phyloP scores from a whole-genome alignment of 2,329 filamentous ascomycete genomes.

The Bipolaris victoriae region DNA sequence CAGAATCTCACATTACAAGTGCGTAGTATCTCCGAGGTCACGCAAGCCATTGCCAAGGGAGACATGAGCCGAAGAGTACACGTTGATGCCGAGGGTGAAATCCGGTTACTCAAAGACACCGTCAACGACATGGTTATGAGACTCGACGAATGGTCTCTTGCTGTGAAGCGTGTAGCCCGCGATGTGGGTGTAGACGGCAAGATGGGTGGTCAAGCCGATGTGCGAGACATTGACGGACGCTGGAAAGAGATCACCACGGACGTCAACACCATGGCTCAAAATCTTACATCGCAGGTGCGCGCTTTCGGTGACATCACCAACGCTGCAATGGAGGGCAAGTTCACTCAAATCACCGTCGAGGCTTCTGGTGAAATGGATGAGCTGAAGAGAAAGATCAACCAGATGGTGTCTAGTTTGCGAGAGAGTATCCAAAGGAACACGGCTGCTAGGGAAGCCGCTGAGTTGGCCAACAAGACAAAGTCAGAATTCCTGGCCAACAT shows the following conservation, averaged over 20 bases:
- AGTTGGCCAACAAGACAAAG: slow-evolving; percentile 96
- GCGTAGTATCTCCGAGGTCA: slow-evolving; percentile 90
- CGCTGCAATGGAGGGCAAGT: slow-evolving; percentile 93
- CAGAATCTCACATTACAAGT: slow-evolving; percentile 72
- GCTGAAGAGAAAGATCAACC: slow-evolving; percentile 98
- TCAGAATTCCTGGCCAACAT: slow-evolving; percentile 99
- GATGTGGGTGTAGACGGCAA: slow-evolving; percentile 98
- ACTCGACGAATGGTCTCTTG: slow-evolving; percentile 92
- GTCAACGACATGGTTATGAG: slow-evolving; percentile 99
- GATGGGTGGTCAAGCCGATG: slow-evolving; percentile 96
- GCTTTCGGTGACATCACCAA: slow-evolving; percentile 99
- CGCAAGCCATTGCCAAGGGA: slow-evolving; percentile 91
- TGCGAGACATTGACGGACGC: slow-evolving; percentile 87
- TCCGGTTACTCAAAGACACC: slow-evolving; percentile 90
- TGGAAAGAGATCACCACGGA: slow-evolving; percentile 99
- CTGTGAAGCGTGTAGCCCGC: slow-evolving; percentile 92
- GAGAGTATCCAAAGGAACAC: slow-evolving; percentile 98
- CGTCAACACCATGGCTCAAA: slow-evolving; percentile 87
- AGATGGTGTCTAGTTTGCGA: slow-evolving; percentile 95
- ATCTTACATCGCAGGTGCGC: slow-evolving; percentile 92
- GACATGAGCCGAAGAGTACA: slow-evolving; percentile 97
- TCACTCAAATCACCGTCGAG: slow-evolving; percentile 95
- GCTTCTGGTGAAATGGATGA: slow-evolving; percentile 99
- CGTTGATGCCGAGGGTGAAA: slow-evolving; percentile 93
- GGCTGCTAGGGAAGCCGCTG: slow-evolving; percentile 91